phyloP scores from a whole-genome alignment of 352 stramenopile genomes.

The Globisporangium recalcitrans region DNA sequence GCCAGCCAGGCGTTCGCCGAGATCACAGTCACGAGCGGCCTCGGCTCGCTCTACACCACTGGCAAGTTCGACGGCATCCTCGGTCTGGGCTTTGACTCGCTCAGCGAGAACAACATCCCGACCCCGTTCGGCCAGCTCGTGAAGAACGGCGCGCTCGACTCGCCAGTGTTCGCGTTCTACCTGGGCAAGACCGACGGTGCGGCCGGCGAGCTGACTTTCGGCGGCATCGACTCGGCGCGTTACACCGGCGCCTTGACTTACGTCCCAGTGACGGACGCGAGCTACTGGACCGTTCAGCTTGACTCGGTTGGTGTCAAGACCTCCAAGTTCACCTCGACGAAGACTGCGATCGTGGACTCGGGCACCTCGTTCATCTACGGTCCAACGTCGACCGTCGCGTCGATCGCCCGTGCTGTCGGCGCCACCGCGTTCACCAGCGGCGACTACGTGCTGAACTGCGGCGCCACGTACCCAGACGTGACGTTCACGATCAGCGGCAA shows the following conservation, averaged over 20 bases:
- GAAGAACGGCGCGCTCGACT: slow-evolving; percentile 78
- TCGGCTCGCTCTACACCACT: slow-evolving; percentile 92
- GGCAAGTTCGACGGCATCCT: slow-evolving; percentile 98
- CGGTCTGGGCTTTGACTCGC: slow-evolving; percentile 92
- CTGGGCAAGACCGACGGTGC: slow-evolving; percentile 76
- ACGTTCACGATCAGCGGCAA: slow-evolving; percentile 91
- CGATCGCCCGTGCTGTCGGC: slow-evolving; percentile 81
- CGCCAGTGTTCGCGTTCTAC: slow-evolving; percentile 95
- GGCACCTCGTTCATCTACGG: slow-evolving; percentile 94
- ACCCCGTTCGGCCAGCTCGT: slow-evolving; percentile 95
- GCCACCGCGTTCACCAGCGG: slow-evolving; percentile 91
- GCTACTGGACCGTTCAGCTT: slow-evolving; percentile 76
- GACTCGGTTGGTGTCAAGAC: slow-evolving; percentile 54
- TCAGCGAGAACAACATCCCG: slow-evolving; percentile 89
- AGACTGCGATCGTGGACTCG: slow-evolving; percentile 92
- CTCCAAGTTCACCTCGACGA: slow-evolving; percentile 44
- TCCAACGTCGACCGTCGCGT: slow-evolving; percentile 84
- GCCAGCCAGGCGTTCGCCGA: slow-evolving; percentile 92
- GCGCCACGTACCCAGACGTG: slow-evolving; percentile 85
- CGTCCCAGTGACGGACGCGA: slow-evolving; percentile 69
- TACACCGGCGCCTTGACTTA: slow-evolving; percentile 94
- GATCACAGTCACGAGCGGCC: slow-evolving; percentile 93
- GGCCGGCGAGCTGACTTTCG: slow-evolving; percentile 74
- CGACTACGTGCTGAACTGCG: slow-evolving; percentile 95
- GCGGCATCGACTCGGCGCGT: slow-evolving; percentile 80